A percentile compares a stretch with the other conserved stretches of the same genome.
These are phyloP conservation scores for Sisymbrium irio DNA, from an alignment of 345 rosid genomes.

Conservation along the genomic window DNA sequence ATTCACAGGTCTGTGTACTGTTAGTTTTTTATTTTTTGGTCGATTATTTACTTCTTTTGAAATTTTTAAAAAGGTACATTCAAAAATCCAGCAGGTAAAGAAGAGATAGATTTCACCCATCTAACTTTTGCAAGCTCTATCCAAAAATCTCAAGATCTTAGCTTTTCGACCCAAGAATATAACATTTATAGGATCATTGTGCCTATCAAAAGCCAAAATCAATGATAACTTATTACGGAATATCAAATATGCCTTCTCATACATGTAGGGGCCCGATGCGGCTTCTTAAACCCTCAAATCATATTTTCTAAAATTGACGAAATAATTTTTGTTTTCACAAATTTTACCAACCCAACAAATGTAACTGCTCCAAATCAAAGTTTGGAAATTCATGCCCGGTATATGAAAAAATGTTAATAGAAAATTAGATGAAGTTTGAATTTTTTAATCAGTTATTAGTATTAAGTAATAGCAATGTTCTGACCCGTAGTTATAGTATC, in stretches of 20 bases:
- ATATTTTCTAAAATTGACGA: background rate
- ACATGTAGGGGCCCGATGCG: background rate
- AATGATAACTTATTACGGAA: background rate
- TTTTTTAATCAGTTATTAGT: background rate
- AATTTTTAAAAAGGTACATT: background rate
- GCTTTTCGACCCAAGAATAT: background rate
- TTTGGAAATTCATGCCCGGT: background rate
- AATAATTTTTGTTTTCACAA: background rate
- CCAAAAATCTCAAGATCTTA: conserved; percentile 8
- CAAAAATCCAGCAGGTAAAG: background rate
- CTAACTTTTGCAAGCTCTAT: background rate
- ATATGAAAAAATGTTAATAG: background rate
- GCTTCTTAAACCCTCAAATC: background rate
- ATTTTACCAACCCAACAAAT: background rate
- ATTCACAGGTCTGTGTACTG: background rate
- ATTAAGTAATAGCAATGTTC: background rate
- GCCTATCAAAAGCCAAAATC: conserved; percentile 1
- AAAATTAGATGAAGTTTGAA: background rate
- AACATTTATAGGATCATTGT: background rate
- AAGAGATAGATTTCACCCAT: conserved; percentile 1
- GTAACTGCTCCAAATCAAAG: background rate
- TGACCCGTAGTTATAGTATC: background rate
- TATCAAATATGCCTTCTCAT: background rate
- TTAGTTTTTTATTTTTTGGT: background rate
- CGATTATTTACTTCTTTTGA: background rate